These are phyloP conservation scores for Vararia minispora DNA, from an alignment of 768 basidiomycete genomes.

Conservation along the genomic window DNA sequence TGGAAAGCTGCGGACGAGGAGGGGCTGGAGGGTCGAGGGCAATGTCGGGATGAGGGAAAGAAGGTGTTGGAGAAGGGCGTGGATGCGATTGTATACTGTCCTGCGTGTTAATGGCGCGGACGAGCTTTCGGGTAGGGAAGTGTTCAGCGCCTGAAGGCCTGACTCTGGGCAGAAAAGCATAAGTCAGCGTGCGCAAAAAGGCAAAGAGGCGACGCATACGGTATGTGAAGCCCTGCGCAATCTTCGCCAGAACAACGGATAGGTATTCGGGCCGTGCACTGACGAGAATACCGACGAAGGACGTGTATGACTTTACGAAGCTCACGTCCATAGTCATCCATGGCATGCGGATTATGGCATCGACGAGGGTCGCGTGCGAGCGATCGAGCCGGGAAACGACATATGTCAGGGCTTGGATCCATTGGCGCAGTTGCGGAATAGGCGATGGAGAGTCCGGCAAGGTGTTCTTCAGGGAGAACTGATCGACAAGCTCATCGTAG, in stretches of 20 bases:
- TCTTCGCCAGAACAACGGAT: constrained; percentile 68
- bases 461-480: constrained; percentile 53
- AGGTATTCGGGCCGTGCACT: constrained; percentile 90
- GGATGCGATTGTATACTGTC: constrained; percentile 76
- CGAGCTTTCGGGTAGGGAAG: constrained; percentile 50
- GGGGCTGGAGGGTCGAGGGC: constrained; percentile 74
- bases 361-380: constrained; percentile 67
- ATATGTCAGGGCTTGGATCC: constrained; percentile 83
- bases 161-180: constrained; percentile 39
- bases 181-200: constrained; percentile 7
- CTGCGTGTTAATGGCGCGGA: constrained; percentile 67
- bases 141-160: constrained; percentile 50
- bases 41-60: constrained; percentile 86
- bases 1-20: constrained; percentile 79
- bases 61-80: constrained; percentile 78
- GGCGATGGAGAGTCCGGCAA: constrained; percentile 23
- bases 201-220: constrained; percentile 44
- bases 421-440: constrained; percentile 53
- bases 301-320: constrained; percentile 81
- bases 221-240: constrained; percentile 79
- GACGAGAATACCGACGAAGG: constrained; percentile 85
- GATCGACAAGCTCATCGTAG: constrained; percentile 83
- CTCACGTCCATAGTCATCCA: constrained; percentile 86
- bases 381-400: constrained; percentile 86
- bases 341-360: constrained; percentile 78